A percentile compares a stretch with the other conserved stretches of the same genome.
Evolutionary conservation across 208 protist species (phyloP).

Genomic region (Naegleria lovaniensis): DNA sequence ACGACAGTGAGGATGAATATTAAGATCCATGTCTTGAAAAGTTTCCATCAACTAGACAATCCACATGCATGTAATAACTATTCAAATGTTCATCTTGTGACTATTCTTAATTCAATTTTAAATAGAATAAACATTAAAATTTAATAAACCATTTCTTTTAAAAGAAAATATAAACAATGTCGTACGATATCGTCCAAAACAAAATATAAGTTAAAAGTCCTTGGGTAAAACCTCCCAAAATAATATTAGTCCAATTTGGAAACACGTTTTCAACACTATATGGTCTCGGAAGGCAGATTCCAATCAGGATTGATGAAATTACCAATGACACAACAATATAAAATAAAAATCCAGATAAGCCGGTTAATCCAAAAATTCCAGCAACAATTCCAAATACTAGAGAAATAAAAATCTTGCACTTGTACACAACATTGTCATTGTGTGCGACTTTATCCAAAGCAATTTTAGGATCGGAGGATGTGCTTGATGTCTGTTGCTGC

Average conservation of each 20-base stretch:
- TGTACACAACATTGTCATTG: slow-evolving; percentile 14
- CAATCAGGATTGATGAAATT: neutral
- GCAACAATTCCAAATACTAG: slow-evolving; percentile 16
- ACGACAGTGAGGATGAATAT: neutral
- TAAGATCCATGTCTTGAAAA: no score
- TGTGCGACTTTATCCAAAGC: slow-evolving; percentile 5
- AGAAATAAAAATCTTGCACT: neutral
- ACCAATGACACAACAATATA: neutral
- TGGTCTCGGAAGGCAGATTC: neutral
- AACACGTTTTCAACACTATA: neutral
- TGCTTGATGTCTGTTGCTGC: no score
- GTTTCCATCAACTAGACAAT: no score
- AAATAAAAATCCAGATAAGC: slow-evolving; percentile 5
- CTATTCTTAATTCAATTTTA: no score
- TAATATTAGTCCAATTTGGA: neutral
- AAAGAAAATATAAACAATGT: slow-evolving; percentile 13
- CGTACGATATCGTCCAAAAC: neutral
- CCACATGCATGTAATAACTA: no score
- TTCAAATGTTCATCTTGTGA: no score
- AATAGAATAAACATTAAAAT: no score
- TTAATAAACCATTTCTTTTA: neutral
- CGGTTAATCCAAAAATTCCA: slow-evolving; percentile 14
- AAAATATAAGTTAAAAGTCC: slow-evolving; percentile 12
- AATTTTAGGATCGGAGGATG: neutral
- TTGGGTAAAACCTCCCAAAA: slow-evolving; percentile 1